Evolutionary conservation across 768 basidiomycete genomes (phyloP), one percentile per base, ranked within the genome.

Genomic region (Lentinula sp.): DNA sequence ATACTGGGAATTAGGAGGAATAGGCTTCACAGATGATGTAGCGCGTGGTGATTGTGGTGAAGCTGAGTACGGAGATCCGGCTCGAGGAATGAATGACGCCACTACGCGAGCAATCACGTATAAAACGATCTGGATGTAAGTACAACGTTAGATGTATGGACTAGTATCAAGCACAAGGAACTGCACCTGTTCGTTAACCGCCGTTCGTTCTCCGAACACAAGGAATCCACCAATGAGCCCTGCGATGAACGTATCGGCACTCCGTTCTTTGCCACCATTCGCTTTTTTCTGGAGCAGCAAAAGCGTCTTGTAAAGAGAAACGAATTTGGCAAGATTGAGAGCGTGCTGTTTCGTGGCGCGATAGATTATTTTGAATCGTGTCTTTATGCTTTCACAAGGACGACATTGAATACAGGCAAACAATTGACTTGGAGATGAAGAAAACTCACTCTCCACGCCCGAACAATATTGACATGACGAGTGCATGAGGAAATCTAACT

Each of bases 381-480:
- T 69, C 68, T 77, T 75, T 90, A 89, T 91, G 70, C 93, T 96
- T 67, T 5, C 13, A 7, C 59, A 57, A 37, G 46, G 21, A 8
- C 5, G 23, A 5, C 13, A 11, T 32, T 45, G 5, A 46, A 55
- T 28, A 15, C 42, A 21, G 18, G 62, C 68, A 59, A 16, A 40
- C 10, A 9, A 5, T 13, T 21, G 5, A 3, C 4, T 10, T 35
- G 8, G 32, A 4, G 18, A n/a, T 13, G 37, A 53, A 15, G 21
- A 43, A 58, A 4, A 84, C 93, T 72, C 66, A 97, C 93, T 91
- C 84, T 77, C 94, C 94, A 52, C 88, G 83, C 35, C 94, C 93
- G 69, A 98, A 98, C 45, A 98, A 78, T 62, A 97, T 83, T 23
- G 94, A 90, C 95, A 98, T 98, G 54, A 98, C 88, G 32, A 98